phyloP scores from a whole-genome alignment of 2,329 filamentous ascomycete species.

The Elsinoe arachidis region DNA sequence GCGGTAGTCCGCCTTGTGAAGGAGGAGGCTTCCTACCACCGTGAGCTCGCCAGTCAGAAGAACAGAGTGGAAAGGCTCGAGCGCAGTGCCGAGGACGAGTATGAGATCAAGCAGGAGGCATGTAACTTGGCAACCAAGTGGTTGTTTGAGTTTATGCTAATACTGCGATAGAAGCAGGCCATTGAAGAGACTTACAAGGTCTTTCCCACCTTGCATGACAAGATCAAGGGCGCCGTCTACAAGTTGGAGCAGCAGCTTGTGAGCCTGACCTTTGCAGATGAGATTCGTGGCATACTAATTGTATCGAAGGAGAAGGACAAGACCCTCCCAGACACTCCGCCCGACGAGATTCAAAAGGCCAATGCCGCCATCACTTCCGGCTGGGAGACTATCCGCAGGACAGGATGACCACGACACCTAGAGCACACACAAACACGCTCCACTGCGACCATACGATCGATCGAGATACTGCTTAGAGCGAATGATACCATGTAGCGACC shows the following conservation, averaged over 20 bases:
- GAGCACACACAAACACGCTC: not conserved
- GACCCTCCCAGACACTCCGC: conserved; percentile 22
- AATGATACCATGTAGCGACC: not conserved
- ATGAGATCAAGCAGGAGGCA: conserved; percentile 79
- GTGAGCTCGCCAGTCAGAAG: conserved; percentile 69
- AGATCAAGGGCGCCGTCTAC: conserved; percentile 61
- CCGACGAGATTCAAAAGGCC: conserved; percentile 39
- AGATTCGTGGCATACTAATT: not conserved
- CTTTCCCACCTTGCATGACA: conserved; percentile 61
- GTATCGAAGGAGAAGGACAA: conserved; percentile 30
- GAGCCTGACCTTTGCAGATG: not conserved
- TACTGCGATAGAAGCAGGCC: conserved; percentile 55
- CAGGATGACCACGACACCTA: conserved; percentile 17
- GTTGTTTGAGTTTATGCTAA: not conserved
- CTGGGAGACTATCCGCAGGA: conserved; percentile 33
- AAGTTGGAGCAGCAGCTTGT: conserved; percentile 72
- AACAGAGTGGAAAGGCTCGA: conserved; percentile 62
- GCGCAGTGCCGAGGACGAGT: conserved; percentile 48
- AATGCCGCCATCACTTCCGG: conserved; percentile 35
- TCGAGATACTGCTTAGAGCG: not conserved
- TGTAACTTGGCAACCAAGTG: conserved; percentile 20
- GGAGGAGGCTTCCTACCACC: conserved; percentile 84
- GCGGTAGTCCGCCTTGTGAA: conserved; percentile 78
- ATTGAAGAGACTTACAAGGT: conserved; percentile 82
- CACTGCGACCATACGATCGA: not conserved